phyloP scores from a whole-genome alignment of 164 flowering plant species.

The Umbilicus rupestris region DNA sequence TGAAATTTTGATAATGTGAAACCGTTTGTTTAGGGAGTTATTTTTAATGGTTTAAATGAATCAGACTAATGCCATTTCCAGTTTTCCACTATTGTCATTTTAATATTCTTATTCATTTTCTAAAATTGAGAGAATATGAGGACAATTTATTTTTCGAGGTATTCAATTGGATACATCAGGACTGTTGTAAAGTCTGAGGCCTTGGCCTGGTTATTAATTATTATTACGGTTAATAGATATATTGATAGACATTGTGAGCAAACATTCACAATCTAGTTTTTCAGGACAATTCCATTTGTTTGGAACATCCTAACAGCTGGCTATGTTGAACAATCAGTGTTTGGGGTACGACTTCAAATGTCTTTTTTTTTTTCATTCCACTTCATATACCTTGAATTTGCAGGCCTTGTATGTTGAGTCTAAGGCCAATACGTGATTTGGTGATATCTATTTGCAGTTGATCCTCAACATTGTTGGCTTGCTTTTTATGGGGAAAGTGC shows the following conservation, averaged over 20 bases:
- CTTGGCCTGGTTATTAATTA: not conserved
- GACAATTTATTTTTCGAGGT: not conserved
- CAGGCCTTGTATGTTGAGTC: not conserved
- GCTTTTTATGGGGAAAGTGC: conserved; percentile 83
- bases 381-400: not conserved
- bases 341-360: conserved; percentile 49
- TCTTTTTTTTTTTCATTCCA: not conserved
- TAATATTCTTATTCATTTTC: too few species aligned
- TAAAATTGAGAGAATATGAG: not conserved
- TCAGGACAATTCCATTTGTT: conserved; percentile 92
- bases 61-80: not conserved
- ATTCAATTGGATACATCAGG: too few species aligned
- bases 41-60: not conserved
- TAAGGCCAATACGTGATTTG: not conserved
- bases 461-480: conserved; percentile 60
- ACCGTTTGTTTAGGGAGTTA: not conserved
- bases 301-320: conserved; percentile 97
- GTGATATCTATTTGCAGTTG: conserved; percentile 35
- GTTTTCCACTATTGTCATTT: not conserved
- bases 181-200: too few species aligned
- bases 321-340: conserved; percentile 65
- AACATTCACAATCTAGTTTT: conserved; percentile 10
- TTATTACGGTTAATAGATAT: not conserved
- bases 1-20: not conserved
- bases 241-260: not conserved